Conservation (phyloP, 2,329 filamentous ascomycete species). For the Epichloe gansuensis region DNA sequence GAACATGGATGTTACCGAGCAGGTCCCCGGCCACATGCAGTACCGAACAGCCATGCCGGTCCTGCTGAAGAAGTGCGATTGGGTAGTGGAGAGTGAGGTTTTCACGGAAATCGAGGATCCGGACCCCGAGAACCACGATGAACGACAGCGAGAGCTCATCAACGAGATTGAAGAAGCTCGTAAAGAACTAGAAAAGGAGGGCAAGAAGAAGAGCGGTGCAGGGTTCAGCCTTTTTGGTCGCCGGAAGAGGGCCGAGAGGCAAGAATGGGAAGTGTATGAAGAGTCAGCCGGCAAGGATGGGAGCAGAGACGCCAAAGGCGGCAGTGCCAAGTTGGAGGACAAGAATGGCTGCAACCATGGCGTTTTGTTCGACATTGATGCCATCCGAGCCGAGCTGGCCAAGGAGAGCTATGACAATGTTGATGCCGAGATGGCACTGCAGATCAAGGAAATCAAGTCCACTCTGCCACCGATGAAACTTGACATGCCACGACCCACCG, state of each 20-base stretch:
- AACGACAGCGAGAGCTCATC: constrained; percentile 84
- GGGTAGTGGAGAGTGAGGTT: constrained; percentile 84
- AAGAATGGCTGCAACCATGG: constrained; percentile 39
- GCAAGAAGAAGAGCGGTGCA: constrained; percentile 47
- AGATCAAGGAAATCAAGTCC: constrained; percentile 71
- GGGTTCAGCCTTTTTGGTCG: constrained; percentile 69
- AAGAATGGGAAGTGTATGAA: constrained; percentile 91
- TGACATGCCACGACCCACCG: constrained; percentile 33
- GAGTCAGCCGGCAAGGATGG: constrained; percentile 39
- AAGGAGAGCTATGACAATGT: constrained; percentile 43
- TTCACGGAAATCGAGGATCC: constrained; percentile 96
- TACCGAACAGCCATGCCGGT: constrained; percentile 88
- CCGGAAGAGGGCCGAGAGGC: constrained; percentile 70
- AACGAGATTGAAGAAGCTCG: constrained; percentile 93
- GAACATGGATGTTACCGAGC: constrained; percentile 76
- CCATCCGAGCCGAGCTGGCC: constrained; percentile 76
- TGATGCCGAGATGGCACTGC: constrained; percentile 36
- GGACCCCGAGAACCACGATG: constrained; percentile 82
- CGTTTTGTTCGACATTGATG: constrained; percentile 90
- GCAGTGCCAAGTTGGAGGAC: constrained; percentile 26
- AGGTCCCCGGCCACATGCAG: constrained; percentile 89
- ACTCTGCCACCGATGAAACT: constrained; percentile 87
- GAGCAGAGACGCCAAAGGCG: constrained; percentile 9
- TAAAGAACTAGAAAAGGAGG: constrained; percentile 71
- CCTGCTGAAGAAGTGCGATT: constrained; percentile 76